Conservation (phyloP, 768 basidiomycete species). For the Tulasnella sp. region DNA sequence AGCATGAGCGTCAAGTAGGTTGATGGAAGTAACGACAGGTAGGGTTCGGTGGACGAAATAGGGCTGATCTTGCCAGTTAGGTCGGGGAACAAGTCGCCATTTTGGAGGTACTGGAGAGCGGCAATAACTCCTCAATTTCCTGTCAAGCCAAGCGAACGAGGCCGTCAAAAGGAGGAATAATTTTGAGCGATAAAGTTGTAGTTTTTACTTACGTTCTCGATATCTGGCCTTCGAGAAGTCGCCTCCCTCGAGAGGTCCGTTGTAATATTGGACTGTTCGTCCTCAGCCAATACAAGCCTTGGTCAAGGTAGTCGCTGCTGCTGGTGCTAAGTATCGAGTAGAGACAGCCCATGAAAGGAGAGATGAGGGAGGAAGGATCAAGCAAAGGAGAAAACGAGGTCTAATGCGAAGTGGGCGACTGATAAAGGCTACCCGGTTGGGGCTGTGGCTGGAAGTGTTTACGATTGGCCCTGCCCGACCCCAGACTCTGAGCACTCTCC, state of each 20-base stretch:
- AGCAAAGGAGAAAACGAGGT: not conserved
- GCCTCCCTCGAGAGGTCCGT: not conserved
- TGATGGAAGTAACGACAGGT: not conserved
- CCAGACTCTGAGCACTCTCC: not conserved
- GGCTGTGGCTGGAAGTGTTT: not conserved
- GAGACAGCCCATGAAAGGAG: conserved; percentile 13
- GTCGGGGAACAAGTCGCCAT: conserved; percentile 4
- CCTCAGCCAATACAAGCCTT: not conserved
- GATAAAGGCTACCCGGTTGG: not conserved
- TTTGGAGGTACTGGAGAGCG: not conserved
- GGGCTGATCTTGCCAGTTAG: conserved; percentile 15
- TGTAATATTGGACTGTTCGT: not conserved
- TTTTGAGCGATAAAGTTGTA: not conserved
- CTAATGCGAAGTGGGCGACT: not conserved
- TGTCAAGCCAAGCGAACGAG: not conserved
- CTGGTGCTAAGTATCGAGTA: not conserved
- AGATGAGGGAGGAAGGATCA: not conserved
- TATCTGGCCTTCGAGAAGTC: not conserved
- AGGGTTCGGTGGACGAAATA: not conserved
- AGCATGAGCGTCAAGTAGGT: not conserved
- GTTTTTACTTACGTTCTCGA: not conserved
- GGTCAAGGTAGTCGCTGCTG: not conserved
- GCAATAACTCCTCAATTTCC: not conserved
- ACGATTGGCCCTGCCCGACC: not conserved
- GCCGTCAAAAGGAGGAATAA: not conserved